These are phyloP conservation scores for Cladosporium sp. DNA, from an alignment of 2,329 filamentous ascomycete species.

Conservation along the genomic window DNA sequence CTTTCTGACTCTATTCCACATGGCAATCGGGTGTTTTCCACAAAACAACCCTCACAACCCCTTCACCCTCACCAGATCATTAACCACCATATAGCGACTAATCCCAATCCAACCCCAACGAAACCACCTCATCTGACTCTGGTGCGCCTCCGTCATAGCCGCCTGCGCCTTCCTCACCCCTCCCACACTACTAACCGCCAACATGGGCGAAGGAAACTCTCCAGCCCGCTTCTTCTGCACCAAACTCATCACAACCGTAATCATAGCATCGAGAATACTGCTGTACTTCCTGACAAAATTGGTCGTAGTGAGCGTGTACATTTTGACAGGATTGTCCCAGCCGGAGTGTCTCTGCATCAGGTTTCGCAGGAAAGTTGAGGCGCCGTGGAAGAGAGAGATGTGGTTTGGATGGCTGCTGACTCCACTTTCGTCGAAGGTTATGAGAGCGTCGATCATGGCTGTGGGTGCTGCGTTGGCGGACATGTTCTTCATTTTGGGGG, in stretches of 20 bases:
- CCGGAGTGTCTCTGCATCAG: slow-evolving; percentile 61
- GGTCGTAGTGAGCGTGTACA: slow-evolving; percentile 79
- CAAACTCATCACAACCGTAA: slow-evolving; percentile 59
- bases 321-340: slow-evolving; percentile 67
- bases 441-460: slow-evolving; percentile 67
- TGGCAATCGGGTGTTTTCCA: too few relatives aligned
- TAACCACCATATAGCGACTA: slow-evolving; percentile 92
- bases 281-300: slow-evolving; percentile 74
- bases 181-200: slow-evolving; percentile 66
- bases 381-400: slow-evolving; percentile 79
- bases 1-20: too few relatives aligned
- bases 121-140: slow-evolving; percentile 98
- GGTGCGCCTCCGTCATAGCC: slow-evolving; percentile 86
- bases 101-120: slow-evolving; percentile 90
- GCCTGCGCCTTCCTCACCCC: slow-evolving; percentile 65
- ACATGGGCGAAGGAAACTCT: slow-evolving; percentile 49
- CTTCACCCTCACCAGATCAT: slow-evolving; percentile 68
- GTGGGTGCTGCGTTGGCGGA: slow-evolving; percentile 42
- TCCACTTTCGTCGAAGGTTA: slow-evolving; percentile 83
- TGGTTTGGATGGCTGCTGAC: slow-evolving; percentile 92
- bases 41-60: slow-evolving; percentile 20
- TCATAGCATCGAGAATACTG: slow-evolving; percentile 68
- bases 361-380: slow-evolving; percentile 62
- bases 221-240: slow-evolving; percentile 49
- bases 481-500: slow-evolving; percentile 53